Evolutionary conservation across 2,329 filamentous ascomycete genomes (phyloP).

Genomic region (Aspergillus proliferans): DNA sequence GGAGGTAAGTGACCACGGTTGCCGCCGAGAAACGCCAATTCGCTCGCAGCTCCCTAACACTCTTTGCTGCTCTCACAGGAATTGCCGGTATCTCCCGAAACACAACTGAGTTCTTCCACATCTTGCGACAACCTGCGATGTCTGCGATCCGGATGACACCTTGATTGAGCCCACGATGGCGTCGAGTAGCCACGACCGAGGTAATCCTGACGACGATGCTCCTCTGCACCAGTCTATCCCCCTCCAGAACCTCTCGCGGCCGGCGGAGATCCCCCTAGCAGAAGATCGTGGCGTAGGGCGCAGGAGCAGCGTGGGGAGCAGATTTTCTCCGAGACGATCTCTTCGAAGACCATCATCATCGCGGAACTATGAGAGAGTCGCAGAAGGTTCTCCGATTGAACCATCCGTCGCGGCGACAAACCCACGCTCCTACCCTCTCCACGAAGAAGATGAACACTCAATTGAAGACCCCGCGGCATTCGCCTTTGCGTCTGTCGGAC

Average conservation of each 20-base stretch:
- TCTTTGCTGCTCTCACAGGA: not conserved
- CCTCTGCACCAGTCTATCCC: slow-evolving; percentile 56
- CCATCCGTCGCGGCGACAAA: slow-evolving; percentile 15
- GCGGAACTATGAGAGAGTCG: slow-evolving; percentile 49
- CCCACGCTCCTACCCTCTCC: slow-evolving; percentile 11
- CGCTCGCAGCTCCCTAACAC: not conserved
- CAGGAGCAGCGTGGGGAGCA: slow-evolving; percentile 33
- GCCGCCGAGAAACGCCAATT: no score
- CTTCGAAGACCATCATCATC: slow-evolving; percentile 34
- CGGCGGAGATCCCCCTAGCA: slow-evolving; percentile 23
- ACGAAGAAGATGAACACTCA: slow-evolving; percentile 24
- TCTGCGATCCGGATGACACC: slow-evolving; percentile 30
- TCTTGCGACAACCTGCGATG: slow-evolving; percentile 25
- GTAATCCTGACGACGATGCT: slow-evolving; percentile 20
- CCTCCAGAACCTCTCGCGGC: slow-evolving; percentile 55
- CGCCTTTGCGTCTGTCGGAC: slow-evolving; percentile 37
- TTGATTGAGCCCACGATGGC: slow-evolving; percentile 35
- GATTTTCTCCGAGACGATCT: slow-evolving; percentile 38
- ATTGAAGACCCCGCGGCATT: slow-evolving; percentile 35
- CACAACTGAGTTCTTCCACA: not conserved
- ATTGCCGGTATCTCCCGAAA: not conserved
- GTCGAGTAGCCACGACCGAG: slow-evolving; percentile 29
- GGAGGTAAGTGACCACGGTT: no score
- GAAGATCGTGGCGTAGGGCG: slow-evolving; percentile 25
- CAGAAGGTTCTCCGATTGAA: slow-evolving; percentile 44